Evolutionary conservation across 305 asterid genomes (phyloP).

Genomic region (Withania somnifera): DNA sequence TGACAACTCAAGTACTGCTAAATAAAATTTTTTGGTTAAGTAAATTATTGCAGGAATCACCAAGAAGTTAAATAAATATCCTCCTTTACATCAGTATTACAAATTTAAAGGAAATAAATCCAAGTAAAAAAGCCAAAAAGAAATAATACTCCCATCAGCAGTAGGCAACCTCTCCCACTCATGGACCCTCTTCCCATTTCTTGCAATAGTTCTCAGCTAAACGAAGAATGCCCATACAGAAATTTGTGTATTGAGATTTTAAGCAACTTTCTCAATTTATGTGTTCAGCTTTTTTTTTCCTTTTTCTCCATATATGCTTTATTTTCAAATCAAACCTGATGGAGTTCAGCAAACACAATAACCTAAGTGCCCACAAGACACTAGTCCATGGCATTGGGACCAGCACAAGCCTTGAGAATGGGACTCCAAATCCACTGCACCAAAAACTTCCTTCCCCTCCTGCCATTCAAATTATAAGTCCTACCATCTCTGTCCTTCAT

Average conservation of each 20-base stretch:
- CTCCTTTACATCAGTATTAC: background rate
- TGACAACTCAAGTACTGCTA: no score
- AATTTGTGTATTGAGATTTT: background rate
- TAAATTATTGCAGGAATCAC: background rate
- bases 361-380: background rate
- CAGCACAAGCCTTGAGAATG: constrained; percentile 46
- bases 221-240: no score
- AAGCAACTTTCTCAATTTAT: background rate
- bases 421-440: constrained; percentile 76
- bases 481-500: constrained; percentile 35
- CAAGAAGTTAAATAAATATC: background rate
- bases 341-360: background rate
- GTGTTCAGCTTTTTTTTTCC: background rate
- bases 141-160: no score
- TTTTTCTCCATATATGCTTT: background rate
- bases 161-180: background rate
- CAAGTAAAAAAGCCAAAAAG: background rate
- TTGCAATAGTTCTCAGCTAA: no score
- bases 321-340: background rate
- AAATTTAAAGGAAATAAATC: background rate
- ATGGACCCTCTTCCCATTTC: background rate
- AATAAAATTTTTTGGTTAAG: no score
- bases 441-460: constrained; percentile 44
- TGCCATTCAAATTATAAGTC: constrained; percentile 48
- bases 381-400: constrained; percentile 51